Base-by-base conservation (phyloP, 345 rosid species). In the Brassica carinata region DNA sequence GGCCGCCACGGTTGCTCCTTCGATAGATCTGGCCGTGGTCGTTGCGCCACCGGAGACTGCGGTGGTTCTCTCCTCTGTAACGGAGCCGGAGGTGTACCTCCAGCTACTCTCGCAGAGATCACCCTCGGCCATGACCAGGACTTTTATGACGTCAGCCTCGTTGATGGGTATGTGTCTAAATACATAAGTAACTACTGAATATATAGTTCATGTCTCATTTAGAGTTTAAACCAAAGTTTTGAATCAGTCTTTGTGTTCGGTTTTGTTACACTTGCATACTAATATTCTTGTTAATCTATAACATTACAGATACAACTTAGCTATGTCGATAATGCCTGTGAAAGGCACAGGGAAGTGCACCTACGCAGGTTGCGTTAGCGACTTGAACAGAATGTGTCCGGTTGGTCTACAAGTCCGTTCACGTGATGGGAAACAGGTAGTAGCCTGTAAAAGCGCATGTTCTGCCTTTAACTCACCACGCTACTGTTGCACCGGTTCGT, bases 401-500 rank as follows among this genome's bases (percentile, higher is more conserved):
- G 70, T 18, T 15, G 83, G 75, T 14, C 71, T 85, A 31, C 85
- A 79, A 30, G 82, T 83, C 58, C 77, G 66, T 31, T 18, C 66
- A 23, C 78, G 70, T 48, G 55, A 76, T 1, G 83, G 83, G 30
- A 74, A 34, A 63, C 34, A 14, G 19, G 85, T 83, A 7, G 84
- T 86, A 26, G 90, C 85, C 11, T 89, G 90, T 73, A 87, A 78
- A 40, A 85, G 92, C 40, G 89, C 89, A 0, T 87, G 92, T 66
- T 23, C 83, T 5, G 87, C 86, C 8, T 87, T 83, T 40, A 81
- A 84, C 53, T 64, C 75, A 69, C 87, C 88, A 1, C 74, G 82
- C 17, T 86, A 75, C 48, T 86, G 90, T 57, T 89, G 92, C 77
- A 82, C 85, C 5, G 89, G 86, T 43, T 72, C 23, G 69, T 86